Evolutionary conservation across 441 rosid genomes (phyloP), one percentile per base, ranked within the genome.

Genomic region (Pelargonium citronellum): DNA sequence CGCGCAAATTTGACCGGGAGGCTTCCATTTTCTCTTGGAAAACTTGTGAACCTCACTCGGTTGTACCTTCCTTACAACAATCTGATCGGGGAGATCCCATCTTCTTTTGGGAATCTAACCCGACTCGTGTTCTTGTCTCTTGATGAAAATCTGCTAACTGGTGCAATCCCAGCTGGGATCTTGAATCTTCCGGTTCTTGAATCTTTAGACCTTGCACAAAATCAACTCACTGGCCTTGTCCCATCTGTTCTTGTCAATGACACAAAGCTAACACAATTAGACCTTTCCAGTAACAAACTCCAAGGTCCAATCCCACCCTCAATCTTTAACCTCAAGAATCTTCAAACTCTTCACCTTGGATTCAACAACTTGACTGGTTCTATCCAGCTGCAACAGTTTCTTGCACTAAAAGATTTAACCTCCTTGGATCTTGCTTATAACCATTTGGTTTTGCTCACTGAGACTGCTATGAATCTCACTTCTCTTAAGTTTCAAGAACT

Each of bases 1-100:
- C 1, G 5, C 39, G 49, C 75, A 0, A 5, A 43, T 9, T 79
- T 79, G 17, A 61, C 68, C 4, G 68, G 74, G 13, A 16, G 66
- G 37, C 30, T 67, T 3, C 74, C 70, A 5, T 22, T 8, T 24
- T 62, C 67, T 13, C 63, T 67, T 0, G 8, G 17, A 8, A 58
- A 66, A 17, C 69, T 57, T 16, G 22, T 24, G 10, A 6, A 30
- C 20, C 63, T 44, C 74, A 65, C 63, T 9, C 3, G 63, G 0
- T 2, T 57, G 27, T 57, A 57, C 63, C 63, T 57, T 57, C 8
- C 63, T 19, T 57, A 57, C 11, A 57, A 57, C 63, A 57, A 57
- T 57, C 20, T 57, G 63, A 24, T 57, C 27, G 63, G 63, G 7
- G 27, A 57, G 63, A 57, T 57, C 63, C 63, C 63, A 5, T 19